A percentile compares a stretch with the other conserved stretches of the same genome.
Evolutionary conservation across 2,329 filamentous ascomycete species (phyloP).

Genomic region (Hymenoscyphus linearis): DNA sequence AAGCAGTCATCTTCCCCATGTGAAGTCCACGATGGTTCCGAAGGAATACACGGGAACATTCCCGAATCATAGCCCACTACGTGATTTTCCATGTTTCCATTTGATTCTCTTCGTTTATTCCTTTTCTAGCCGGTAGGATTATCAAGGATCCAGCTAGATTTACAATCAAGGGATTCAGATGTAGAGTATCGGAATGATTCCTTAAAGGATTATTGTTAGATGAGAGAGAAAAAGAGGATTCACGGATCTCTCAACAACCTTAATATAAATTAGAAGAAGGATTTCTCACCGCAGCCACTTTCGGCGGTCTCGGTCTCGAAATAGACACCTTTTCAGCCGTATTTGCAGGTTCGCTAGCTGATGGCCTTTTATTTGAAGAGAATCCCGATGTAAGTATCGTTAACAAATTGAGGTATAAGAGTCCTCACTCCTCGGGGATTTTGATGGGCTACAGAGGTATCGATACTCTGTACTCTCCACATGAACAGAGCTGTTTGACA

Average conservation of each 20-base stretch:
- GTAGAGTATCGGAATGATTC: neutral
- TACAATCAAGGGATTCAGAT: neutral
- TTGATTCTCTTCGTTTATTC: neutral
- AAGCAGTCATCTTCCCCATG: neutral
- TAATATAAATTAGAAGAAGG: no score
- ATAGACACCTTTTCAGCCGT: neutral
- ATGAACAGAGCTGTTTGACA: neutral
- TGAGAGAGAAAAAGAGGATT: neutral
- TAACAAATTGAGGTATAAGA: neutral
- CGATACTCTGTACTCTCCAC: neutral
- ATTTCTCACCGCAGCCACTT: neutral
- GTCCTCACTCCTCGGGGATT: neutral
- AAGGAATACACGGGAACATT: neutral
- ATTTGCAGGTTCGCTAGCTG: neutral
- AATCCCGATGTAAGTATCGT: no score
- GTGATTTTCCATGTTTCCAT: neutral
- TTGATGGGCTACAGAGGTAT: no score
- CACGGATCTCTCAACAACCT: neutral
- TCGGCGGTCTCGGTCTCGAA: neutral
- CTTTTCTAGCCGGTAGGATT: neutral
- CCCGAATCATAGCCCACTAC: neutral
- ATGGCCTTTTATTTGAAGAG: neutral
- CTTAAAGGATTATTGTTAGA: neutral
- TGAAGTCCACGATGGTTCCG: neutral
- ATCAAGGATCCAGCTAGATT: neutral